Conservation (phyloP, 1,139 yeast genomes). For the Scheffersomyces segobiensis region DNA sequence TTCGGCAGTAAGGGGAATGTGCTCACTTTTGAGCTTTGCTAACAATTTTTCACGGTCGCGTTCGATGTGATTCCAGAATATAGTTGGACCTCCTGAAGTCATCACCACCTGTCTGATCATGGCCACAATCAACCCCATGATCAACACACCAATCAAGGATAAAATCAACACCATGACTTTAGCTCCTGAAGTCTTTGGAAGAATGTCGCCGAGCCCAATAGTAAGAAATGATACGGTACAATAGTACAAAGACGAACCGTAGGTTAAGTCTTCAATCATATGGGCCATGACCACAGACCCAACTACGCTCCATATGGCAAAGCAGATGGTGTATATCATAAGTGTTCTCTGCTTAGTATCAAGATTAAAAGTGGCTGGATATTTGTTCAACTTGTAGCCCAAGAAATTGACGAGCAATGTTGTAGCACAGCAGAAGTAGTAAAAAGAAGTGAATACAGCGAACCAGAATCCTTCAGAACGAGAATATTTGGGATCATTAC, state of each 20-base stretch:
- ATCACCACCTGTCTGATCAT: conserved; percentile 67
- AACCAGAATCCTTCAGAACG: conserved; percentile 75
- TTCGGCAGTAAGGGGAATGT: conserved; percentile 25
- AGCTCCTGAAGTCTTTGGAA: conserved; percentile 52
- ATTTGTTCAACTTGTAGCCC: conserved; percentile 59
- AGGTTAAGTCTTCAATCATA: conserved; percentile 36
- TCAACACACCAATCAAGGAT: conserved; percentile 66
- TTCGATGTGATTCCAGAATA: conserved; percentile 64
- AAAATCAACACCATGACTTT: conserved; percentile 61
- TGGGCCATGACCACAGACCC: conserved; percentile 56
- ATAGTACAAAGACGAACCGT: conserved; percentile 67
- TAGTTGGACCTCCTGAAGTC: conserved; percentile 59
- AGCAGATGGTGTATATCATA: conserved; percentile 66
- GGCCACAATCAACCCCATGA: conserved; percentile 71
- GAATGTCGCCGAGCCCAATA: conserved; percentile 76
- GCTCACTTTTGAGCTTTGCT: conserved; percentile 15
- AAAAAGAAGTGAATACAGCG: conserved; percentile 61
- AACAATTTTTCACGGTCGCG: conserved; percentile 20
- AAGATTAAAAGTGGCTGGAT: conserved; percentile 69
- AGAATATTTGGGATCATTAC: conserved; percentile 14
- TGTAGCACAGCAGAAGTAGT: conserved; percentile 58
- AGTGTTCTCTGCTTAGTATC: conserved; percentile 67
- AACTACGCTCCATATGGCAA: conserved; percentile 67
- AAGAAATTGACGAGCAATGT: conserved; percentile 56
- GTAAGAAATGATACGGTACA: conserved; percentile 74